Percentiles rank a stretch among this genome's conserved stretches.
Conservation (phyloP, 2,329 filamentous ascomycete species). For the Nemania sp. region DNA sequence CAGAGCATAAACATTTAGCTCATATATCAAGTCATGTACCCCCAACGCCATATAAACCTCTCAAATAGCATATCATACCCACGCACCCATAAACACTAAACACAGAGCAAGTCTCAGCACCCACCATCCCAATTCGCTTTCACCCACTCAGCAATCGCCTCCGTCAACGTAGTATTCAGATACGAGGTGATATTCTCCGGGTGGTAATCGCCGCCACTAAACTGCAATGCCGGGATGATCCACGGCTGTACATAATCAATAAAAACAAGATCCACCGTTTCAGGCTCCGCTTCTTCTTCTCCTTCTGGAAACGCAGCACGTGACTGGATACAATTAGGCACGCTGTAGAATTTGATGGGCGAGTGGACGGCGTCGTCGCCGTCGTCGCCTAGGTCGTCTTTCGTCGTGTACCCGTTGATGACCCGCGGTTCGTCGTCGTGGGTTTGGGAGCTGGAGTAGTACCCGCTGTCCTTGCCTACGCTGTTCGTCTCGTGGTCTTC, state of each 20-base stretch:
- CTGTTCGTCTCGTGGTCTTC: constrained; percentile 5
- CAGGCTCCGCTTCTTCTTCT: constrained; percentile 51
- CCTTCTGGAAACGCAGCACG: constrained; percentile 62
- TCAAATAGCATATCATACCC: too few relatives aligned
- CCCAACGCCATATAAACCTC: background rate
- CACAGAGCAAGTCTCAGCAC: too few relatives aligned
- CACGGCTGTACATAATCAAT: constrained; percentile 88
- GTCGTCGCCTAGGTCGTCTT: constrained; percentile 78
- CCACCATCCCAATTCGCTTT: constrained; percentile 58
- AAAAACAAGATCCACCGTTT: constrained; percentile 84
- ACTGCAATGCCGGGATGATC: constrained; percentile 73
- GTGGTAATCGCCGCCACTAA: constrained; percentile 55
- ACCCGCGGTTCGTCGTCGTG: constrained; percentile 34
- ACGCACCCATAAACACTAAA: too few relatives aligned
- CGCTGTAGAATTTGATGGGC: constrained; percentile 70
- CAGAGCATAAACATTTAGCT: too few relatives aligned
- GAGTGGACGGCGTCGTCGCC: constrained; percentile 90
- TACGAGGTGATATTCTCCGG: constrained; percentile 55
- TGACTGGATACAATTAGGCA: constrained; percentile 83
- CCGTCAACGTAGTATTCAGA: constrained; percentile 57
- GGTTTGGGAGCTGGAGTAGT: constrained; percentile 25
- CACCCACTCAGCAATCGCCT: constrained; percentile 61
- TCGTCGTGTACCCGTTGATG: constrained; percentile 77
- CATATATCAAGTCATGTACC: too few relatives aligned
- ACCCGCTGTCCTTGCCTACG: background rate